phyloP scores from a whole-genome alignment of 176 grass and related monocot genomes.

The Phragmites australis region DNA sequence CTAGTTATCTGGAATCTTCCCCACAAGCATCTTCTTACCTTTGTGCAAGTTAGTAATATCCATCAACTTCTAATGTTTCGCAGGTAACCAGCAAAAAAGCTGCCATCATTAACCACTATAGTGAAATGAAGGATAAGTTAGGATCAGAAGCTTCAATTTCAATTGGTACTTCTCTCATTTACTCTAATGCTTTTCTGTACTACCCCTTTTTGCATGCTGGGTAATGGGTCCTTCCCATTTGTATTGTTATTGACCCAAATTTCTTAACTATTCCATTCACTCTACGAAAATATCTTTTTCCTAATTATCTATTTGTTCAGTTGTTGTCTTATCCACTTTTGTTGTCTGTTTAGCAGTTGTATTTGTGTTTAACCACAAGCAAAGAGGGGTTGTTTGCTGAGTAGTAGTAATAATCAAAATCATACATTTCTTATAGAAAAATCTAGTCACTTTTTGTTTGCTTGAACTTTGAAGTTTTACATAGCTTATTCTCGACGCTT shows the following conservation, averaged over 20 bases:
- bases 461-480: neutral
- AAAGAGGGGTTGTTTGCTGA: neutral
- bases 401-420: neutral
- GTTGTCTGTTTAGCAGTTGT: constrained; percentile 1
- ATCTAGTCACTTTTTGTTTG: neutral
- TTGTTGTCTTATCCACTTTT: neutral
- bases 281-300: neutral
- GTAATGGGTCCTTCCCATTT: neutral
- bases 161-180: constrained; percentile 51
- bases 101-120: constrained; percentile 80
- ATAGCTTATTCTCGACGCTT: neutral
- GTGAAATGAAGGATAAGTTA: constrained; percentile 82
- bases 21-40: constrained; percentile 17
- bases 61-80: constrained; percentile 21
- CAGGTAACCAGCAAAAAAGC: constrained; percentile 99
- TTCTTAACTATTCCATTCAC: neutral
- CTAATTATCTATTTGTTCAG: neutral
- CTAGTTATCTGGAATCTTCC: constrained; percentile 8
- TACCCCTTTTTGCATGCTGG: constrained; percentile 17
- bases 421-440: neutral
- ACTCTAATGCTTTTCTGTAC: constrained; percentile 12
- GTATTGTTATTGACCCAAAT: neutral
- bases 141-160: constrained; percentile 87
- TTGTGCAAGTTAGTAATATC: constrained; percentile 34
- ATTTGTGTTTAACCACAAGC: constrained; percentile 15